Conservation (phyloP, 1,284 basidiomycete genomes). For the Athelia psychrophila region DNA sequence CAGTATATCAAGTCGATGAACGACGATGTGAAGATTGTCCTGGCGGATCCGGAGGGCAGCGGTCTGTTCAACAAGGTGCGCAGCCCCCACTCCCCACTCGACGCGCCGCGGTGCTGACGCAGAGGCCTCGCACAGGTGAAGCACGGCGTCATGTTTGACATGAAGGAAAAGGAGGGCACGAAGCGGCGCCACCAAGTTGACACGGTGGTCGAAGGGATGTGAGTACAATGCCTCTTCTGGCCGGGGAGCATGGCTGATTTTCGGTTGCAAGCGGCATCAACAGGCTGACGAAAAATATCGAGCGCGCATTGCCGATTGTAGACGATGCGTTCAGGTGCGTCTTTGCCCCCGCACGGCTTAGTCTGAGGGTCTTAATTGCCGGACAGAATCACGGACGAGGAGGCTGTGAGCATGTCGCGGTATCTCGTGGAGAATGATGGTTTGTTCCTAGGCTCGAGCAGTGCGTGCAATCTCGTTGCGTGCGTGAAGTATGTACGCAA, state of each 20-base stretch:
- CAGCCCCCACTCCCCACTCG: no score
- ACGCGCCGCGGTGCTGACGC: no score
- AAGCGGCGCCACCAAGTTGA: conserved; percentile 92
- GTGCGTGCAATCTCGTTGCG: conserved; percentile 93
- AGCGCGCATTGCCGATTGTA: conserved; percentile 76
- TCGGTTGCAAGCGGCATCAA: conserved; percentile 80
- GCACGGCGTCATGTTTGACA: conserved; percentile 92
- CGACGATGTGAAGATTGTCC: conserved; percentile 63
- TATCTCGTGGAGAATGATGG: conserved; percentile 89
- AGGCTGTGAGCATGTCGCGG: conserved; percentile 91
- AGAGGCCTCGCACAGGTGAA: conserved; percentile 64
- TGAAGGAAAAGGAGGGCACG: conserved; percentile 92
- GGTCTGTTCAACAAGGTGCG: conserved; percentile 91
- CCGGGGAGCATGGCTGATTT: neutral
- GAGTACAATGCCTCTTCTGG: conserved; percentile 24
- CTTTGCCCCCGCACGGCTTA: neutral
- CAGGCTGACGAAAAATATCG: conserved; percentile 83
- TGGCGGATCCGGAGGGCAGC: conserved; percentile 93
- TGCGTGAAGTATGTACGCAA: conserved; percentile 77
- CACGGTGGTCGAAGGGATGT: conserved; percentile 89
- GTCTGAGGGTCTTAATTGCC: neutral
- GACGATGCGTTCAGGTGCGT: conserved; percentile 84
- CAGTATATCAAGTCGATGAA: conserved; percentile 76
- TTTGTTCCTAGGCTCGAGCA: conserved; percentile 93
- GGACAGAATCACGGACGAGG: conserved; percentile 79